Evolutionary conservation across 2,329 filamentous ascomycete genomes (phyloP).

Genomic region (Xylaria sp.): DNA sequence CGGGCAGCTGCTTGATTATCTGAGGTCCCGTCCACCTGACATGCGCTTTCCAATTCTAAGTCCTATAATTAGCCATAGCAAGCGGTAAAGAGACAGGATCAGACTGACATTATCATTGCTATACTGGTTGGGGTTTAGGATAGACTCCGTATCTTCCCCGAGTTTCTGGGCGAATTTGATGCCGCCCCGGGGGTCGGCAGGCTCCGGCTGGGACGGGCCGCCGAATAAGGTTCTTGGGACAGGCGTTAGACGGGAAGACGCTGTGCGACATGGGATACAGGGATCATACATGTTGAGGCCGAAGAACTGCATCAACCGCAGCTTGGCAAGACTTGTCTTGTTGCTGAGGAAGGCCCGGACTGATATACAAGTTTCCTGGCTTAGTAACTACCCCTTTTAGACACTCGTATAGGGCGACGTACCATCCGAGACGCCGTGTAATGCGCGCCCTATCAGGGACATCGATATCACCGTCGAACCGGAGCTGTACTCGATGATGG

Average conservation of each 20-base stretch:
- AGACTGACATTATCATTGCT: constrained; percentile 48
- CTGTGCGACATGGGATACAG: not conserved
- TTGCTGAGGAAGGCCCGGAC: constrained; percentile 60
- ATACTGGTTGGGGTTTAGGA: constrained; percentile 60
- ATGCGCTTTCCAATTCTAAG: constrained; percentile 57
- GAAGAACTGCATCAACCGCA: constrained; percentile 62
- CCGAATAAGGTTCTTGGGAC: constrained; percentile 54
- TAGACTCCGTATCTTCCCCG: constrained; percentile 44
- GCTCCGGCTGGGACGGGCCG: constrained; percentile 61
- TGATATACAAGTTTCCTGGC: too few relatives aligned
- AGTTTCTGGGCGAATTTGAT: constrained; percentile 51
- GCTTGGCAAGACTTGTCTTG: constrained; percentile 56
- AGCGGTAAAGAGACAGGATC: not conserved
- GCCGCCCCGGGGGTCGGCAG: constrained; percentile 54
- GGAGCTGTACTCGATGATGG: constrained; percentile 63
- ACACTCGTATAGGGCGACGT: too few relatives aligned
- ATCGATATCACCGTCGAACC: constrained; percentile 65
- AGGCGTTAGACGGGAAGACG: not conserved
- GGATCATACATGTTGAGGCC: constrained; percentile 52
- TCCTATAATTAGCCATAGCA: not conserved
- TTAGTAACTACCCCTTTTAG: too few relatives aligned
- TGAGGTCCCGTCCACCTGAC: constrained; percentile 63
- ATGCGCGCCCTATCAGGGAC: constrained; percentile 55
- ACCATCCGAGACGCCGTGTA: constrained; percentile 55
- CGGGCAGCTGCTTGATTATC: constrained; percentile 57